phyloP scores from a whole-genome alignment of 768 basidiomycete species.

The Galerina sulciceps region DNA sequence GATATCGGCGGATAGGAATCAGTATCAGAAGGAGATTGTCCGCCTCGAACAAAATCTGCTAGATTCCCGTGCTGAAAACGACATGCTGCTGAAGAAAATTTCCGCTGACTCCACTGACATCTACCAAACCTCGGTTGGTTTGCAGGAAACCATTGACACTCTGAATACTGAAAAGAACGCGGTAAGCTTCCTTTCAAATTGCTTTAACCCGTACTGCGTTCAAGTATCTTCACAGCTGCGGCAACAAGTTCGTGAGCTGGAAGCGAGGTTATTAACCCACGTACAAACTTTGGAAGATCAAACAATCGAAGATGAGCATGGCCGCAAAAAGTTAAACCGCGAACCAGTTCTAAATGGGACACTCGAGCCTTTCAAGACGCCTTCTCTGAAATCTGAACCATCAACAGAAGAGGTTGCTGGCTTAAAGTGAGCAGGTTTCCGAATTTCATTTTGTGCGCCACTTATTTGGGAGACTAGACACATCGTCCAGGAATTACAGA shows the following conservation, averaged over 20 bases:
- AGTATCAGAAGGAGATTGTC: conserved; percentile 58
- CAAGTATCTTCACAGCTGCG: conserved; percentile 33
- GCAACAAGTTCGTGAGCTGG: conserved; percentile 28
- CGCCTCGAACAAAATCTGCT: conserved; percentile 44
- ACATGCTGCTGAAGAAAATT: conserved; percentile 1
- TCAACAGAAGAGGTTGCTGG: conserved; percentile 76
- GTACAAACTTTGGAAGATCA: conserved; percentile 36
- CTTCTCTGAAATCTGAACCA: conserved; percentile 56
- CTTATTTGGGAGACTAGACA: conserved; percentile 51
- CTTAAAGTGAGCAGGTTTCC: conserved; percentile 61
- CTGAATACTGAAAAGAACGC: conserved; percentile 10
- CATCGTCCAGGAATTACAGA: conserved; percentile 87
- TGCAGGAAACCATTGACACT: conserved; percentile 1
- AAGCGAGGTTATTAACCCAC: conserved; percentile 31
- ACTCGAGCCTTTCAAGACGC: conserved; percentile 26
- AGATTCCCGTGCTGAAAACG: conserved; percentile 16
- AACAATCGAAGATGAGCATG: conserved; percentile 54
- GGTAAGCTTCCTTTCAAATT: background rate
- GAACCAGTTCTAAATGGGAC: conserved; percentile 53
- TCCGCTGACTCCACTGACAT: background rate
- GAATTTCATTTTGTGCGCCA: background rate
- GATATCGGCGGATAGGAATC: conserved; percentile 53
- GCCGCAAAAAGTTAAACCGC: conserved; percentile 64
- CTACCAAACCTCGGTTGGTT: background rate
- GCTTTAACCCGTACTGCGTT: background rate